These are phyloP conservation scores for Megacollybia marginata DNA, from an alignment of 768 basidiomycete genomes.

Conservation along the genomic window DNA sequence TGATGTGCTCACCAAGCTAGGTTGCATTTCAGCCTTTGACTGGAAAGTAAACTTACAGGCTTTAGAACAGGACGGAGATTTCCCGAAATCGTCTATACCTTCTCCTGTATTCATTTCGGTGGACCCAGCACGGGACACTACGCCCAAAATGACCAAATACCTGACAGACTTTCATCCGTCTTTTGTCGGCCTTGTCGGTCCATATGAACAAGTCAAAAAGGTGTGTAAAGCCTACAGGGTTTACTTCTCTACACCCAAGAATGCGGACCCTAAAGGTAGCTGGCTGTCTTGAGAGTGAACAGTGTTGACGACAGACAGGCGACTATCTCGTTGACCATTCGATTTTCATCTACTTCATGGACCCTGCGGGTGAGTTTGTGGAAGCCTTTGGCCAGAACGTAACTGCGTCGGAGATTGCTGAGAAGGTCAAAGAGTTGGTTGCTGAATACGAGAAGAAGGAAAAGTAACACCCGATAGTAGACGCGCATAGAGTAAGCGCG, in stretches of 20 bases:
- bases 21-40: conserved; percentile 33
- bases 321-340: conserved; percentile 98
- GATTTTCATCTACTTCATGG: conserved; percentile 98
- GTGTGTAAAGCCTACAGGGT: conserved; percentile 95
- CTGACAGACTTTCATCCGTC: conserved; percentile 86
- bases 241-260: conserved; percentile 93
- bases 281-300: too few species aligned
- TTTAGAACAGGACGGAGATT: conserved; percentile 39
- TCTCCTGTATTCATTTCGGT: conserved; percentile 93
- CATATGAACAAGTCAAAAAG: conserved; percentile 72
- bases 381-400: conserved; percentile 92
- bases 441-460: conserved; percentile 26
- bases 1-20: conserved; percentile 60
- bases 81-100: conserved; percentile 60
- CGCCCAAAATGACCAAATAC: conserved; percentile 53
- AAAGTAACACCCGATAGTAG: too few species aligned
- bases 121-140: conserved; percentile 87
- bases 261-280: conserved; percentile 63
- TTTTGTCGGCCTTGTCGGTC: conserved; percentile 80
- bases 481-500: too few species aligned
- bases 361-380: conserved; percentile 88
- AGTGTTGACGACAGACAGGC: conserved; percentile 16
- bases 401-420: conserved; percentile 58
- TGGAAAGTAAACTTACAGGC: background rate
- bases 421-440: conserved; percentile 47